Evolutionary conservation across 2,329 filamentous ascomycete genomes (phyloP).

Genomic region (Huntiella moniliformis): DNA sequence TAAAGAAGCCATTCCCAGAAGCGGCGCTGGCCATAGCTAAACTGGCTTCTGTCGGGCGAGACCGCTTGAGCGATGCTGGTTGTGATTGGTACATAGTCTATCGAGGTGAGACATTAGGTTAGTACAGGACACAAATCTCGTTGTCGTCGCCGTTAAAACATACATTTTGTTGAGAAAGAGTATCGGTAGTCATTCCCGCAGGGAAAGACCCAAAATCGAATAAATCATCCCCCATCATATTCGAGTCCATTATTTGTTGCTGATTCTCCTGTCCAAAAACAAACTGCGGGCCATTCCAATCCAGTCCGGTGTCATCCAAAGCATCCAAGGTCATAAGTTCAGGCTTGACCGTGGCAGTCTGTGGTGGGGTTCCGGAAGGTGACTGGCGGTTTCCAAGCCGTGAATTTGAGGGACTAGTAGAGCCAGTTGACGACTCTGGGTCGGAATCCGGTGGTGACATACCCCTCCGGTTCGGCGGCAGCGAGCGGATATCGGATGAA

Average conservation of each 20-base stretch:
- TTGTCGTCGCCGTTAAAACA: background rate
- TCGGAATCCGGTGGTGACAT: slow-evolving; percentile 11
- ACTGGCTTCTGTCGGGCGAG: slow-evolving; percentile 4
- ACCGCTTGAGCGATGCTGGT: slow-evolving; percentile 10
- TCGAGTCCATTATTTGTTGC: slow-evolving; percentile 6
- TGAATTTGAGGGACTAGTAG: slow-evolving; percentile 10
- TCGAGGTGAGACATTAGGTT: slow-evolving; percentile 1
- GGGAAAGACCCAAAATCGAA: slow-evolving; percentile 10
- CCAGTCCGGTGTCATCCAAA: slow-evolving; percentile 6
- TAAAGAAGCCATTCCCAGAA: slow-evolving; percentile 5
- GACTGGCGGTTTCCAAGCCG: slow-evolving; percentile 8
- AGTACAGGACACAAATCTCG: background rate
- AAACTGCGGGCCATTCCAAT: slow-evolving; percentile 6
- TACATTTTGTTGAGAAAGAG: slow-evolving; percentile 7
- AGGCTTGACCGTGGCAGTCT: slow-evolving; percentile 1
- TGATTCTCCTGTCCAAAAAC: slow-evolving; percentile 9
- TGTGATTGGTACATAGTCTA: slow-evolving; percentile 8
- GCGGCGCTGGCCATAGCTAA: slow-evolving; percentile 4
- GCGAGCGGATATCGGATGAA: slow-evolving; percentile 5
- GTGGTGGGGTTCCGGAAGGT: slow-evolving; percentile 9
- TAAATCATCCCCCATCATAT: slow-evolving; percentile 10
- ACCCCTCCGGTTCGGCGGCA: slow-evolving; percentile 8
- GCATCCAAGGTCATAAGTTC: slow-evolving; percentile 7
- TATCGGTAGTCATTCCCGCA: background rate
- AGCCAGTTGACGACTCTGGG: slow-evolving; percentile 10